Percentiles rank a stretch among this genome's conserved stretches.
Evolutionary conservation across 2,329 filamentous ascomycete genomes (phyloP).

Genomic region (Blastomyces emzantsi): DNA sequence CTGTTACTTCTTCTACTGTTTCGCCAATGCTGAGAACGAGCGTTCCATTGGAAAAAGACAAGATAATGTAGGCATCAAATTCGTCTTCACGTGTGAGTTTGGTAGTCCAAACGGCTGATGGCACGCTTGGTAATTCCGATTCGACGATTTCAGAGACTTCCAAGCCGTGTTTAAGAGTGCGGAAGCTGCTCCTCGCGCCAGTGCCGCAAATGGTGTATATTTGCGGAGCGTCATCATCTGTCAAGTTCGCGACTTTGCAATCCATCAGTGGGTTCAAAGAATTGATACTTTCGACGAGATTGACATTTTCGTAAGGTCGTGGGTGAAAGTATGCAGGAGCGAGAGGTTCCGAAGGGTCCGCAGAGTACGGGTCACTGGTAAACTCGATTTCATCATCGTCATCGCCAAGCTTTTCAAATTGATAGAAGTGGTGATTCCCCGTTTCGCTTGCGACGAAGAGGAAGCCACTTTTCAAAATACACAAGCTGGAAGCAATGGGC

Average conservation of each 20-base stretch:
- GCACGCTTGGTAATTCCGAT: conserved; percentile 79
- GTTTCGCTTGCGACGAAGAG: conserved; percentile 87
- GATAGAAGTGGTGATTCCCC: conserved; percentile 90
- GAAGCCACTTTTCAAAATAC: conserved; percentile 92
- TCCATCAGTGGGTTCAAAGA: conserved; percentile 87
- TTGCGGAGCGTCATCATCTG: conserved; percentile 87
- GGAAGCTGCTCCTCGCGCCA: conserved; percentile 80
- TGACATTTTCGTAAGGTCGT: conserved; percentile 69
- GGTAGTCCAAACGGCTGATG: conserved; percentile 89
- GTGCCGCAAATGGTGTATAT: conserved; percentile 90
- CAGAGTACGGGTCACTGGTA: conserved; percentile 69
- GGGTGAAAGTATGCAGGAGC: conserved; percentile 79
- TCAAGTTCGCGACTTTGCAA: conserved; percentile 84
- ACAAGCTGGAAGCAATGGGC: conserved; percentile 74
- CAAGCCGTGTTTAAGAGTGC: conserved; percentile 83
- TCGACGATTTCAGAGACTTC: conserved; percentile 95
- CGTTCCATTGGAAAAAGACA: conserved; percentile 84
- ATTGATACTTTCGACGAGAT: conserved; percentile 72
- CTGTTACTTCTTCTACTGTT: conserved; percentile 89
- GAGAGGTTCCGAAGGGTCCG: conserved; percentile 62
- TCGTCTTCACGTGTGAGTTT: conserved; percentile 74
- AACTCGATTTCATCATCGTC: conserved; percentile 88
- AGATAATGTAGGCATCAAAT: conserved; percentile 89
- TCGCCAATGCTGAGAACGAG: conserved; percentile 92
- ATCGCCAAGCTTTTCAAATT: conserved; percentile 94